Conservation (phyloP, 768 basidiomycete genomes). For the Pleurotus cornucopiae region DNA sequence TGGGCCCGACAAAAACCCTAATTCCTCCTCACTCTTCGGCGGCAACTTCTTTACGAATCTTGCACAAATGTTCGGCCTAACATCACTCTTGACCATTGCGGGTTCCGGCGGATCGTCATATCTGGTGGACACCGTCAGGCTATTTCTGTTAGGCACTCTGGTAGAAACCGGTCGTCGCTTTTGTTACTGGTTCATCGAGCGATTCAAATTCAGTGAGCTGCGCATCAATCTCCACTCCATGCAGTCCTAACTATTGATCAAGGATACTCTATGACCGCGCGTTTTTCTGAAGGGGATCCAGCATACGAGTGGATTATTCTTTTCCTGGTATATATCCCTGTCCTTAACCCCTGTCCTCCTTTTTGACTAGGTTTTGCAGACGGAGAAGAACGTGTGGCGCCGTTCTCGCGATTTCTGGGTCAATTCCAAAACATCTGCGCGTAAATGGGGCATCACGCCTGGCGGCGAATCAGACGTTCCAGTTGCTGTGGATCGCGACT, state of each 20-base stretch:
- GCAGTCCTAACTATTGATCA: background rate
- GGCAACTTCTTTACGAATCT: background rate
- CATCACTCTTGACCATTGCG: background rate
- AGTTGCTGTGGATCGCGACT: background rate
- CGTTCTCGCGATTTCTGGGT: slow-evolving; percentile 37
- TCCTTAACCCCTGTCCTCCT: background rate
- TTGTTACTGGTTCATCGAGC: slow-evolving; percentile 23
- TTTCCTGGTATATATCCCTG: slow-evolving; percentile 29
- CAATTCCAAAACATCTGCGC: slow-evolving; percentile 30
- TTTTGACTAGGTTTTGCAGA: slow-evolving; percentile 20
- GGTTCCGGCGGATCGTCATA: slow-evolving; percentile 3
- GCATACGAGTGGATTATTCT: slow-evolving; percentile 46
- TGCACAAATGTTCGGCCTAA: slow-evolving; percentile 6
- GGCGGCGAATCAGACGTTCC: slow-evolving; percentile 12
- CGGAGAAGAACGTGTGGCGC: slow-evolving; percentile 39
- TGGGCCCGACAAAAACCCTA: no score
- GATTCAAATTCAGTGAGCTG: slow-evolving; percentile 32
- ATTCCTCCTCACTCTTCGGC: no score
- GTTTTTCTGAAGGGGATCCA: slow-evolving; percentile 43
- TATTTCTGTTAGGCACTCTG: slow-evolving; percentile 7
- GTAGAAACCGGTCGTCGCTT: slow-evolving; percentile 12
- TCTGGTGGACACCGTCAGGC: slow-evolving; percentile 3
- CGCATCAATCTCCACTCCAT: background rate
- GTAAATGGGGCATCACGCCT: slow-evolving; percentile 34
- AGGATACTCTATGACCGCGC: slow-evolving; percentile 43